These are phyloP conservation scores for Medicago truncatula DNA, from an alignment of 306 rosid species.

Conservation along the genomic window MtrunA17r5.0-ANR NC_053048.1:37189501-37190000, in stretches of 20 bases:
- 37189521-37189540: constrained; percentile 19
- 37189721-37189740: background rate
- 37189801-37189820: constrained; percentile 93
- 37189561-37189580: background rate
- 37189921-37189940: background rate
- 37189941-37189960: background rate
- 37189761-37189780: constrained; percentile 19
- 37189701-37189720: background rate
- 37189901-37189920: background rate
- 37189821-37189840: constrained; percentile 98
- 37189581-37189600: background rate
- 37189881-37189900: constrained; percentile 11
- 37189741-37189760: constrained; percentile 8
- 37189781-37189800: constrained; percentile 93
- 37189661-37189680: background rate
- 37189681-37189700: constrained; percentile 12
- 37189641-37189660: background rate
- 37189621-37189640: constrained; percentile 2
- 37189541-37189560: constrained; percentile 2
- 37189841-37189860: constrained; percentile 58
- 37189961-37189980: background rate
- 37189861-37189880: constrained; percentile 17
- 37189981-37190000: background rate
- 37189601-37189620: background rate
- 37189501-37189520: background rate